Evolutionary conservation across 140 eudicot species (phyloP), one percentile per base, ranked within the genome.

Genomic region (Anethum foeniculum): DNA sequence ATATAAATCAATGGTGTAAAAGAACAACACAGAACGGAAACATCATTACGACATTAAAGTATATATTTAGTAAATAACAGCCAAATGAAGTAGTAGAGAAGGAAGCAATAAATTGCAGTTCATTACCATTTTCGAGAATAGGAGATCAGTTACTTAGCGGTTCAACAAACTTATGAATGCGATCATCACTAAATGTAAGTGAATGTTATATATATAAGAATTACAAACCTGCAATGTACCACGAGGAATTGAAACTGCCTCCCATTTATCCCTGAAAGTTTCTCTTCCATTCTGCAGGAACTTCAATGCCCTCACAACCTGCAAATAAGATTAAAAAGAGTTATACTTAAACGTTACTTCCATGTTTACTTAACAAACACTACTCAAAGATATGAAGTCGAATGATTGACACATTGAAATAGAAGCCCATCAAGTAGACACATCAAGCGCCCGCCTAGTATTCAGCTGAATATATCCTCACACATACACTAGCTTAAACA

Each of bases 201-300:
- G 36, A 30, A 21, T 21, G 16, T 15, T 6, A 25, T 15, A 64
- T 0, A 58, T 76, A 82, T 62, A 71, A 76, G 80, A 85, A 71
- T 82, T 46, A 92, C 98, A 85, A 88, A 95, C 99, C 99, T 95
- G 99, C 79, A 95, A 92, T 62, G 99, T 92, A 84, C 99, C 99
- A 78, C 99, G 99, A 83, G 99, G 96, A 83, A 96, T 93, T 54
- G 86, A 75, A 81, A 90, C 89, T 28, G 90, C 93, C 86, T 85
- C 91, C 99, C 99, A 96, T 79, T 85, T 88, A 81, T 89, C 83
- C 73, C 79, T 83, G 79, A 74, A 83, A 52, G 85, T 85, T 47
- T 91, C 96, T 90, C 96, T 86, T 77, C 97, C 97, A 69, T 86
- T 83, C 80, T 91, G 98, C 86, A 96, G 81, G 84, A 84, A 86